Evolutionary conservation across 495 filamentous ascomycete genomes (phyloP).

Genomic region (Xylaria bambusicola): DNA sequence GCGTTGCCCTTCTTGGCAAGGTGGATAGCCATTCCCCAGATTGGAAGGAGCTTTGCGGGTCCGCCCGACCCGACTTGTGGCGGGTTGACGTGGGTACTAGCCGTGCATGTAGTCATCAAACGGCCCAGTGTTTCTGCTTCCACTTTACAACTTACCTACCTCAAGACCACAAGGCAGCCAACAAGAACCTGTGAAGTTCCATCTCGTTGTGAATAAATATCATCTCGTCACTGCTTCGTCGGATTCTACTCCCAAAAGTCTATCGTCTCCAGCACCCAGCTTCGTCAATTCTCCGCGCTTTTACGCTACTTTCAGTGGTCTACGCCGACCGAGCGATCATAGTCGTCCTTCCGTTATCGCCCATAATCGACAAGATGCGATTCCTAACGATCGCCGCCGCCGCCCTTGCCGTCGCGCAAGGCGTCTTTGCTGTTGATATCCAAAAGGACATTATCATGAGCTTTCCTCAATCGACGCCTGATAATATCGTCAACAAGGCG

Average conservation of each 20-base stretch:
- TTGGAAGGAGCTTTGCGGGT: conserved; percentile 8
- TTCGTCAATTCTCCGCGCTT: no score
- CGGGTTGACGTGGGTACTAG: background rate
- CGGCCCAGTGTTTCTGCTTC: background rate
- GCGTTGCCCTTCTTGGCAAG: background rate
- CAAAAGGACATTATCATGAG: conserved; percentile 77
- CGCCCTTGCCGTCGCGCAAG: conserved; percentile 53
- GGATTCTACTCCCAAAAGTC: no score
- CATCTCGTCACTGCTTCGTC: no score
- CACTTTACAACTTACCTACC: background rate
- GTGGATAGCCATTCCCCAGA: background rate
- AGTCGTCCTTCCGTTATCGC: background rate
- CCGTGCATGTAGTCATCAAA: background rate
- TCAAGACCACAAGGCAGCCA: background rate
- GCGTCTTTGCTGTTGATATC: conserved; percentile 55
- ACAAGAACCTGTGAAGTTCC: no score
- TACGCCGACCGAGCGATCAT: background rate
- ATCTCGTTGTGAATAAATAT: background rate
- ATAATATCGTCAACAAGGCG: conserved; percentile 65
- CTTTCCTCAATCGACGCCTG: conserved; percentile 72
- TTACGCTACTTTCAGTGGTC: background rate
- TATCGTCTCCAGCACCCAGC: no score
- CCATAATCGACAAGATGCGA: conserved; percentile 56
- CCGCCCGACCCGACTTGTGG: background rate
- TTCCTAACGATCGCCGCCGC: conserved; percentile 54